These are phyloP conservation scores for Pythium chondricola DNA, from an alignment of 352 stramenopile species.

Conservation along the genomic window DNA sequence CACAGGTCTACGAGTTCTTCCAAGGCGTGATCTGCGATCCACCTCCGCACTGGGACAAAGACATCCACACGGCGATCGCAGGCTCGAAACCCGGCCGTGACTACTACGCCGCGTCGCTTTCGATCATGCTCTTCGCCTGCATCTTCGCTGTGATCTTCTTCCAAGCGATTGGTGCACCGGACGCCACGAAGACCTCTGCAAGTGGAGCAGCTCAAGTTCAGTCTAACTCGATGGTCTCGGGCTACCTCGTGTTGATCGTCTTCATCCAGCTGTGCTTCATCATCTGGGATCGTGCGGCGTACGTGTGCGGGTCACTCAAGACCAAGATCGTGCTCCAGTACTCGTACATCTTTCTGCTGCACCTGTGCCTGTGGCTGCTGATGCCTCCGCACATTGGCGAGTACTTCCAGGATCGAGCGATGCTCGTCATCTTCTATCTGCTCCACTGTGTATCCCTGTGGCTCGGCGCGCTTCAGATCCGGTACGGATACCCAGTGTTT, in stretches of 20 bases:
- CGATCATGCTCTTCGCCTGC: slow-evolving; percentile 50
- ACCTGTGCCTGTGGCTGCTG: slow-evolving; percentile 71
- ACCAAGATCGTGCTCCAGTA: slow-evolving; percentile 81
- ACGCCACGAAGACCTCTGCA: slow-evolving; percentile 26
- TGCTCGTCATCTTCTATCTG: slow-evolving; percentile 74
- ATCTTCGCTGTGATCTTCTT: slow-evolving; percentile 80
- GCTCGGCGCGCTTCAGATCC: slow-evolving; percentile 71
- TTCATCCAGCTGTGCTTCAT: slow-evolving; percentile 76
- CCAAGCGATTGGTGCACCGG: slow-evolving; percentile 52
- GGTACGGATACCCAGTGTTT: slow-evolving; percentile 84
- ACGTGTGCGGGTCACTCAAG: slow-evolving; percentile 62
- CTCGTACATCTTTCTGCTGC: slow-evolving; percentile 57
- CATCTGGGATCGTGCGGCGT: slow-evolving; percentile 83
- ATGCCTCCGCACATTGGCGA: slow-evolving; percentile 67
- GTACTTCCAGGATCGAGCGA: slow-evolving; percentile 71
- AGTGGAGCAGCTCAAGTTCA: slow-evolving; percentile 47
- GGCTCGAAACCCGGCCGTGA: slow-evolving; percentile 74
- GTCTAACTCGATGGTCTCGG: slow-evolving; percentile 73
- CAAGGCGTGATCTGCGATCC: slow-evolving; percentile 52
- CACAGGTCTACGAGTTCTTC: slow-evolving; percentile 50
- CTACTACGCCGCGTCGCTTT: slow-evolving; percentile 66
- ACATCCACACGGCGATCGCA: slow-evolving; percentile 76
- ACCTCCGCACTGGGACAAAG: slow-evolving; percentile 77
- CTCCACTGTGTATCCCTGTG: slow-evolving; percentile 77
- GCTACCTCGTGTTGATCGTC: slow-evolving; percentile 81